These are phyloP conservation scores for Lactarius trivialis DNA, from an alignment of 768 basidiomycete genomes.

Conservation along the genomic window DNA sequence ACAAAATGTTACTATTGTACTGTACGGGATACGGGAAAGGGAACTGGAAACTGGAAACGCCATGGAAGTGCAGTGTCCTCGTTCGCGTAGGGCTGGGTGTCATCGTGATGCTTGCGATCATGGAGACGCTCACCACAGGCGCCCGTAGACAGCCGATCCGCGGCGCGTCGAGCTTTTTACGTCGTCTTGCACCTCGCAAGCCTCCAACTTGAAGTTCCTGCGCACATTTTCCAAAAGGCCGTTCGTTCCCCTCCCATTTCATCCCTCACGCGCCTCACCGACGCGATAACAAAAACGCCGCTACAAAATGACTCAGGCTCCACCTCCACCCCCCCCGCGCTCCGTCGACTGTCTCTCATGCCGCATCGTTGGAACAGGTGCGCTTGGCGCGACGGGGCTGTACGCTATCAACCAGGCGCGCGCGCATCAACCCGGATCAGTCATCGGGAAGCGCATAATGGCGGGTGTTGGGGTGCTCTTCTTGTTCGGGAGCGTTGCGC, in stretches of 20 bases:
- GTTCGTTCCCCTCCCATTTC: background rate
- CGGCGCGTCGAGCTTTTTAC: too few relatives aligned
- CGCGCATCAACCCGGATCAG: constrained; percentile 52
- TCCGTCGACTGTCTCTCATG: constrained; percentile 58
- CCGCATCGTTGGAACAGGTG: constrained; percentile 58
- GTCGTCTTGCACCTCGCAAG: too few relatives aligned
- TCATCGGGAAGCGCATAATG: constrained; percentile 53
- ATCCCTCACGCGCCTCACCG: background rate
- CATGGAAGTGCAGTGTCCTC: too few relatives aligned
- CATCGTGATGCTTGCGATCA: background rate
- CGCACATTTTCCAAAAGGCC: background rate
- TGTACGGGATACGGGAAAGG: too few relatives aligned
- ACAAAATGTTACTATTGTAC: too few relatives aligned
- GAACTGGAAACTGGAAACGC: too few relatives aligned
- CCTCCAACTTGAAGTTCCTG: background rate
- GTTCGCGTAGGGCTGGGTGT: background rate
- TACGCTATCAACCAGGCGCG: constrained; percentile 66
- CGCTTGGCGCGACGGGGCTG: constrained; percentile 54
- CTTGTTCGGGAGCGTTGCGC: constrained; percentile 17
- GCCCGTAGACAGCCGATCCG: background rate
- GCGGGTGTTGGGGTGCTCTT: constrained; percentile 49
- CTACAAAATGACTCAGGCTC: background rate
- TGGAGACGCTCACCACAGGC: background rate
- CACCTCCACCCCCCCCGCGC: background rate
- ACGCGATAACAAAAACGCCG: background rate